These are phyloP conservation scores for Candolleomyces aberdarensis DNA, from an alignment of 768 basidiomycete genomes.

Conservation along the genomic window DNA sequence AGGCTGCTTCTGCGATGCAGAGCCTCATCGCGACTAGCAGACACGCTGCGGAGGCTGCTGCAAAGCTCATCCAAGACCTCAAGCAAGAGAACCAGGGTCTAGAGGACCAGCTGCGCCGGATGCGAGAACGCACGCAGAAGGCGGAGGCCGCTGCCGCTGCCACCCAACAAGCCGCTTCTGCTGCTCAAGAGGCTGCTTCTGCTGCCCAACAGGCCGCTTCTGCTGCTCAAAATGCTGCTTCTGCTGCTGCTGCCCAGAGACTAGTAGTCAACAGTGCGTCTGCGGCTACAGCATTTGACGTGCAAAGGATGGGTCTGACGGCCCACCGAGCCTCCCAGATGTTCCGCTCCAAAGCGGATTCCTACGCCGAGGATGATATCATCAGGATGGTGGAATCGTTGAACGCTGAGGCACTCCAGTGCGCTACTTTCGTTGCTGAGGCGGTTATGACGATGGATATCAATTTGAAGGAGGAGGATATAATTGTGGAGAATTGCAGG, in stretches of 20 bases:
- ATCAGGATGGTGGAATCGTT: slow-evolving; percentile 33
- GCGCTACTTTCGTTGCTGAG: slow-evolving; percentile 43
- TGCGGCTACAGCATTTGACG: background rate
- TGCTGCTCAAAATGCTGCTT: too few relatives aligned
- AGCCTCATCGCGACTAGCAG: background rate
- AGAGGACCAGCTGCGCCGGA: background rate
- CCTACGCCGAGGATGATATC: slow-evolving; percentile 42
- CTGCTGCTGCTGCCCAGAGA: too few relatives aligned
- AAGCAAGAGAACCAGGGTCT: background rate
- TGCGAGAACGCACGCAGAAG: background rate
- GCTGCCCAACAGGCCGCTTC: too few relatives aligned
- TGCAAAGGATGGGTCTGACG: background rate
- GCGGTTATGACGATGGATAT: slow-evolving; percentile 5
- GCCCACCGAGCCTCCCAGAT: slow-evolving; percentile 13
- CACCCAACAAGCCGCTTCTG: background rate
- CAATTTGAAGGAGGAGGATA: background rate
- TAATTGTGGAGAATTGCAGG: background rate
- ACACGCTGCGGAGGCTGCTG: background rate
- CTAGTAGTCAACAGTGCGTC: background rate
- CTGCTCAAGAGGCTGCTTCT: too few relatives aligned
- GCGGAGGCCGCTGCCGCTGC: background rate
- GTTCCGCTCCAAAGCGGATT: slow-evolving; percentile 42
- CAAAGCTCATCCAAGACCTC: background rate
- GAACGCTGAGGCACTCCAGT: slow-evolving; percentile 49
- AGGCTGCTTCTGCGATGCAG: too few relatives aligned